Evolutionary conservation across 345 rosid genomes (phyloP).

Genomic region (Gossypium bickii): DNA sequence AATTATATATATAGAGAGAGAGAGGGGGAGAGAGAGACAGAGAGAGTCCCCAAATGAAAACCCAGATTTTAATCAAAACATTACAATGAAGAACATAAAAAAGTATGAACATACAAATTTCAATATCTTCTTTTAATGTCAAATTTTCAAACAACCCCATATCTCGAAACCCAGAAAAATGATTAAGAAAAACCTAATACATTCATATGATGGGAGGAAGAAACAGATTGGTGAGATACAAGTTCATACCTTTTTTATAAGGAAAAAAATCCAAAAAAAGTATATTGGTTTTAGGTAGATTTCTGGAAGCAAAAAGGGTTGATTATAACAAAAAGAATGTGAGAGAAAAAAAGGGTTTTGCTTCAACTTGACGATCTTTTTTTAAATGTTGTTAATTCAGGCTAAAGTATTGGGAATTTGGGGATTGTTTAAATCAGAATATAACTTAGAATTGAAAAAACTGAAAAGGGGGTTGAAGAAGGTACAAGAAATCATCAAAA

Average conservation of each 20-base stretch:
- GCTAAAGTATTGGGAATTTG: not conserved
- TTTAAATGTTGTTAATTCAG: not conserved
- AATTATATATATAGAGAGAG: not conserved
- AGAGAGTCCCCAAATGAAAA: slow-evolving; percentile 14
- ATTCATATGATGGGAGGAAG: not conserved
- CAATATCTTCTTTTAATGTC: not conserved
- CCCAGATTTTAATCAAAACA: slow-evolving; percentile 13
- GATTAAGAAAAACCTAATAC: not conserved
- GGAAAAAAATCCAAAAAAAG: not conserved
- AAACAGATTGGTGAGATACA: slow-evolving; percentile 11
- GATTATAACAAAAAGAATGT: not conserved
- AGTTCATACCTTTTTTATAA: slow-evolving; percentile 26
- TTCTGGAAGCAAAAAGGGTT: not conserved
- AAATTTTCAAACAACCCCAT: slow-evolving; percentile 6
- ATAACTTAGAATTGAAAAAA: not conserved
- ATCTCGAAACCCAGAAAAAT: not conserved
- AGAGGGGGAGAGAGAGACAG: too few relatives aligned
- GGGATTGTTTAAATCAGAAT: slow-evolving; percentile 17
- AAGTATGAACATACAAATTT: not conserved
- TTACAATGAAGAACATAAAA: not conserved
- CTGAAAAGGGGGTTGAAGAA: slow-evolving; percentile 10
- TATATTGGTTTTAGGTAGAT: not conserved
- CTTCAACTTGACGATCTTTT: not conserved
- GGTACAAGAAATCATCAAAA: slow-evolving; percentile 13
- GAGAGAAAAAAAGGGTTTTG: not conserved